Base-by-base conservation (phyloP, 331 rosid species). In the Acacia pycnantha region DNA sequence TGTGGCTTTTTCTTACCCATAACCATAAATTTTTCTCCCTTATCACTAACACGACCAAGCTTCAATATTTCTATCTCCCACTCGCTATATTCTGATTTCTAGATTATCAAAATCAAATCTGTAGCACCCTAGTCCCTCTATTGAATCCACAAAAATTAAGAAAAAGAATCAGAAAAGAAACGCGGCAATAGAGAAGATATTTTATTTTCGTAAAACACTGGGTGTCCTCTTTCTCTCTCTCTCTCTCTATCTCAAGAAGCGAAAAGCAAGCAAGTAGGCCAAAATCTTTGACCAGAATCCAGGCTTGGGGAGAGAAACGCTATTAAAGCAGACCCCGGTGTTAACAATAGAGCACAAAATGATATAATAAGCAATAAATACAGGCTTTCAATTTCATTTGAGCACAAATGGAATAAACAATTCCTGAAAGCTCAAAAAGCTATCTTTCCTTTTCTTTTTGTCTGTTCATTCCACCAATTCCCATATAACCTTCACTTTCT, bases 1-100 rank as follows among this genome's bases (percentile, higher is more conserved):
- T 90, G 91, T 46, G 86, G 86, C 90, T 87, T 89, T 78, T 85
- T 89, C 91, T 88, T 90, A 26, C 92, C 95, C 97, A 93, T 91
- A 73, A 82, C 56, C 75, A 70, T 70, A 21, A 82, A 40, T 41
- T 16, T 21, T 19, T 21, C 58, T 51, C 81, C 67, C 33, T 54
- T 66, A 46, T 83, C 83, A 54, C 41, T 1, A 79, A 26, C 44
- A 73, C 43, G 3, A 16, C 12, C 70, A 16, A 15, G 13, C 81
- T 68, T 24, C 61, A 65, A 58, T 74, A 8, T 41, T 40, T 59
- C 69, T 70, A 35, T 66, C 77, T 19, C 44, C 72, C 68, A 29
- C 68, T 14, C 56, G 14, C 64, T 70, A 59, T 70, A 53, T 43
- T 74, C 76, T 24, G 70, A 6, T 70, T 35, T 37, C 81, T 75